Evolutionary conservation across 208 protist genomes (phyloP).

Genomic region (Leishmania major): DNA sequence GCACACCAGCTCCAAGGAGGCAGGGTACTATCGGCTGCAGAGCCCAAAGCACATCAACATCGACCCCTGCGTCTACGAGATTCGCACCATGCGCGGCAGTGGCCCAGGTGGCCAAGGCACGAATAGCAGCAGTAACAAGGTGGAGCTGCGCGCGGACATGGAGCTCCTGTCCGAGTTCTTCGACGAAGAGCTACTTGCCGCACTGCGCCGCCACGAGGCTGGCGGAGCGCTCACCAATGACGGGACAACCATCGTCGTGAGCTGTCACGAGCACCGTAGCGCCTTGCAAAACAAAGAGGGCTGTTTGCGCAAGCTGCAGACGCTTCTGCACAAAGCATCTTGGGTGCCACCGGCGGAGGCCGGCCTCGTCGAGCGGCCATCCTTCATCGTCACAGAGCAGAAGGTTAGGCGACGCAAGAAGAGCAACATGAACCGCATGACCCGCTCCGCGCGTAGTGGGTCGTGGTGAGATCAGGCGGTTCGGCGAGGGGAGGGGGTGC

Average conservation of each 20-base stretch:
- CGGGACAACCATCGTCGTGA: slow-evolving; percentile 55
- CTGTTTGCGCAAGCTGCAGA: slow-evolving; percentile 58
- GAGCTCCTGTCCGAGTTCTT: slow-evolving; percentile 49
- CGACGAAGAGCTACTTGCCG: slow-evolving; percentile 52
- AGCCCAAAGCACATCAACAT: slow-evolving; percentile 48
- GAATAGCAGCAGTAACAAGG: slow-evolving; percentile 90
- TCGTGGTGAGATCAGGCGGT: slow-evolving; percentile 32
- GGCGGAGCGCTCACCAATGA: slow-evolving; percentile 54
- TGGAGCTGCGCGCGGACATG: slow-evolving; percentile 76
- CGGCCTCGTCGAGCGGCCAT: slow-evolving; percentile 52
- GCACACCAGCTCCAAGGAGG: slow-evolving; percentile 58
- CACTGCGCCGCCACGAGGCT: slow-evolving; percentile 42
- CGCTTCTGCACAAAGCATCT: slow-evolving; percentile 71
- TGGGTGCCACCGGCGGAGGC: slow-evolving; percentile 75
- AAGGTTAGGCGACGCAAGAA: slow-evolving; percentile 60
- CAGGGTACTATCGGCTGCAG: slow-evolving; percentile 65
- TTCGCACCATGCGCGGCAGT: slow-evolving; percentile 66
- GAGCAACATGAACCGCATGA: slow-evolving; percentile 58
- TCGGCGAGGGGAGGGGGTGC: neutral
- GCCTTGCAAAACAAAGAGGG: slow-evolving; percentile 80
- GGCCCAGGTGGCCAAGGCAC: slow-evolving; percentile 84
- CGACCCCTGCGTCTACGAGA: slow-evolving; percentile 50
- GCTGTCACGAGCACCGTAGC: slow-evolving; percentile 77
- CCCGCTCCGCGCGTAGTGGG: slow-evolving; percentile 40
- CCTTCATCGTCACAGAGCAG: slow-evolving; percentile 45